Evolutionary conservation across 345 rosid genomes (phyloP).

Genomic region (Corymbia maculata): DNA sequence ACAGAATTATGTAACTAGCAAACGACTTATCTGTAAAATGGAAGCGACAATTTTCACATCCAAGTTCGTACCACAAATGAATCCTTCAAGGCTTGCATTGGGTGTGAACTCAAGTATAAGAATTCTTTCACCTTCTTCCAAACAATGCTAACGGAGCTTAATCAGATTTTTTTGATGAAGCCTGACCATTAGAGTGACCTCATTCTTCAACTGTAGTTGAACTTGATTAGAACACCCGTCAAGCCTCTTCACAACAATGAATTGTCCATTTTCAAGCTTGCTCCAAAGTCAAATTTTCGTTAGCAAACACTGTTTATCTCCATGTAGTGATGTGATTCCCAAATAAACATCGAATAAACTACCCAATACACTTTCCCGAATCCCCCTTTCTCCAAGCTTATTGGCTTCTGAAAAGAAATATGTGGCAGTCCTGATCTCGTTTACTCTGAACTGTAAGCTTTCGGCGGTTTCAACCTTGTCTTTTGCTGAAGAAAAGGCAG

Average conservation of each 20-base stretch:
- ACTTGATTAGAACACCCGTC: conserved; percentile 36
- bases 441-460: background rate
- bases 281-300: conserved; percentile 9
- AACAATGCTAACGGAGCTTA: conserved; percentile 2
- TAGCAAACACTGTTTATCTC: background rate
- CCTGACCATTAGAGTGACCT: conserved; percentile 28
- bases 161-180: conserved; percentile 52
- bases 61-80: conserved; percentile 33
- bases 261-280: conserved; percentile 19
- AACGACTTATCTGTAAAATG: too few species aligned
- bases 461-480: background rate
- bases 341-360: background rate
- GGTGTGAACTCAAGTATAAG: background rate
- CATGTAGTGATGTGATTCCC: background rate
- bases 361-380: background rate
- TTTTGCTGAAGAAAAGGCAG: background rate
- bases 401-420: background rate
- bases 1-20: background rate
- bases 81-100: conserved; percentile 3
- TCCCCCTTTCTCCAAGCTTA: background rate
- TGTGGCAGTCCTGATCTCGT: background rate
- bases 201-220: conserved; percentile 40
- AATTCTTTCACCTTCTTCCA: background rate
- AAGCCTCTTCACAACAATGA: conserved; percentile 42
- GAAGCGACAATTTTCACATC: conserved; percentile 23